Evolutionary conservation across 2,329 filamentous ascomycete species (phyloP).

Genomic region (Xylariales sp.): DNA sequence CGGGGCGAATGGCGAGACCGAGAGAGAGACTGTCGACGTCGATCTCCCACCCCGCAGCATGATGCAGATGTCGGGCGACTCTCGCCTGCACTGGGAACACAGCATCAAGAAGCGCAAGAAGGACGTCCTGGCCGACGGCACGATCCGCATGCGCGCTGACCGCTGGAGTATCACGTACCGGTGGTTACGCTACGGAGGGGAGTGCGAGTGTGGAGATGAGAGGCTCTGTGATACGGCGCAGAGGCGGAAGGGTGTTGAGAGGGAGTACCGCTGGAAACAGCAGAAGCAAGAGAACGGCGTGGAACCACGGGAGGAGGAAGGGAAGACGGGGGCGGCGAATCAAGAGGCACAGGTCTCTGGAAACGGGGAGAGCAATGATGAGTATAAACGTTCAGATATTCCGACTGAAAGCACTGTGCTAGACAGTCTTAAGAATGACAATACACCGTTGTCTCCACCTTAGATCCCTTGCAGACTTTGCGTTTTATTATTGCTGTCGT

Average conservation of each 20-base stretch:
- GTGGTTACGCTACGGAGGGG: slow-evolving; percentile 59
- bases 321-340: not conserved
- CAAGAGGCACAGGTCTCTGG: not conserved
- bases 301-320: not conserved
- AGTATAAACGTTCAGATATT: not conserved
- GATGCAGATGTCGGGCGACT: slow-evolving; percentile 62
- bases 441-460: slow-evolving; percentile 26
- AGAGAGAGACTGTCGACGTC: slow-evolving; percentile 49
- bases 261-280: slow-evolving; percentile 62
- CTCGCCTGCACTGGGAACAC: slow-evolving; percentile 66
- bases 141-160: slow-evolving; percentile 55
- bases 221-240: slow-evolving; percentile 65
- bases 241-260: slow-evolving; percentile 57
- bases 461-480: slow-evolving; percentile 5
- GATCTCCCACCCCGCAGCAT: slow-evolving; percentile 62
- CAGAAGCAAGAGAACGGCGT: slow-evolving; percentile 9
- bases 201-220: slow-evolving; percentile 63
- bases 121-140: slow-evolving; percentile 59
- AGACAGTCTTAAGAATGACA: slow-evolving; percentile 14
- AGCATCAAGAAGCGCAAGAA: slow-evolving; percentile 66
- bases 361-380: not conserved
- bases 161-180: slow-evolving; percentile 68
- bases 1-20: not conserved
- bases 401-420: not conserved
- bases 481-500: slow-evolving; percentile 3